Evolutionary conservation across 202 grass and related monocot species (phyloP).

Genomic region (Eragrostis tef): DNA sequence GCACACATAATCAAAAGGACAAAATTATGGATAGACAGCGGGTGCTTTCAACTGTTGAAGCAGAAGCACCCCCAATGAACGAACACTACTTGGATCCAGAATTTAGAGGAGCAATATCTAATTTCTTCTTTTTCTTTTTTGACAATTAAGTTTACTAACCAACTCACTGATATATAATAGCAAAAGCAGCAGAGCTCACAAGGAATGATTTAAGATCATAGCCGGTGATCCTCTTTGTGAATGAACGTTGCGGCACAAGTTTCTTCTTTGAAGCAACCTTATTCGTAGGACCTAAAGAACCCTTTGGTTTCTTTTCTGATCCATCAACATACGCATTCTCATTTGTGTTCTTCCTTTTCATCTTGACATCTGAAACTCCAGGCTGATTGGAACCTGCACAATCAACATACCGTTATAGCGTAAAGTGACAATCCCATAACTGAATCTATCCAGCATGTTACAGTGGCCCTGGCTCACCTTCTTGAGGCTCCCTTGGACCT

Average conservation of each 20-base stretch:
- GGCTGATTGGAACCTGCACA: conserved; percentile 12
- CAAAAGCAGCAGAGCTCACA: conserved; percentile 27
- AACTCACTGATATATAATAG: neutral
- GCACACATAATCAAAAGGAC: neutral
- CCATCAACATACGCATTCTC: neutral
- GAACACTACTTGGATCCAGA: neutral
- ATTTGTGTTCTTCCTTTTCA: neutral
- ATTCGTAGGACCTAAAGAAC: neutral
- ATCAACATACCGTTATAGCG: neutral
- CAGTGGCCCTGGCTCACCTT: neutral
- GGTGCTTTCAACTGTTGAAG: neutral
- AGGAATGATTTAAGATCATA: neutral
- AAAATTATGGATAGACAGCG: neutral
- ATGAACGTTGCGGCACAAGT: neutral
- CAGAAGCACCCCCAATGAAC: no score
- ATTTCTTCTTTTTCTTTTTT: neutral
- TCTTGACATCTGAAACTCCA: conserved; percentile 20
- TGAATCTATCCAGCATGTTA: neutral
- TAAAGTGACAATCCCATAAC: neutral
- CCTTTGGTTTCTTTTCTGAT: neutral
- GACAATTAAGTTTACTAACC: neutral
- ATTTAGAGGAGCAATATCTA: neutral
- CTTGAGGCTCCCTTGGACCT: neutral
- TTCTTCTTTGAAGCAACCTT: neutral
- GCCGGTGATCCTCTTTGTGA: conserved; percentile 23